Conservation (phyloP, 345 rosid genomes). For the Hibiscus syriacus region DNA sequence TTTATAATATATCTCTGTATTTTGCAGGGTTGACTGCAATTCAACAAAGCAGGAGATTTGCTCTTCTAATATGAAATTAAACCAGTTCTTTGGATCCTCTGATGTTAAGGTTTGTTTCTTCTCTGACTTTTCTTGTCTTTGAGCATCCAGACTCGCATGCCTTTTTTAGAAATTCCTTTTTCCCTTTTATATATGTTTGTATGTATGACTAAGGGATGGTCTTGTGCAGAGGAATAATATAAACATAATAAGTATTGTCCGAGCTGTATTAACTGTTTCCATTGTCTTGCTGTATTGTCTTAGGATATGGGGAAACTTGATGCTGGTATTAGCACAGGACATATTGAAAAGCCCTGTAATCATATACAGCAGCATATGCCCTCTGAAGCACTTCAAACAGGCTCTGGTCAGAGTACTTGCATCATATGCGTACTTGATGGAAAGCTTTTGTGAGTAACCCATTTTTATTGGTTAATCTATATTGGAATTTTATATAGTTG, state of each 20-base stretch:
- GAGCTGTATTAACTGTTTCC: background rate
- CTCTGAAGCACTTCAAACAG: slow-evolving; percentile 6
- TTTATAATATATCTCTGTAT: background rate
- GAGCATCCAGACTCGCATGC: background rate
- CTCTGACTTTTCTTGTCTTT: background rate
- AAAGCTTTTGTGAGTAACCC: slow-evolving; percentile 39
- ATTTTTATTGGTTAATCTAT: slow-evolving; percentile 3
- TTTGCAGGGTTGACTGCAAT: slow-evolving; percentile 32
- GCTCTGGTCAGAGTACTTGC: slow-evolving; percentile 23
- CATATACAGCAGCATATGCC: slow-evolving; percentile 6
- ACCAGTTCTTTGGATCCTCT: slow-evolving; percentile 17
- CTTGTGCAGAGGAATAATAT: background rate
- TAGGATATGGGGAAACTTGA: slow-evolving; percentile 54
- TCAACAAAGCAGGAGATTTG: slow-evolving; percentile 20
- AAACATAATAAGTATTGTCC: background rate
- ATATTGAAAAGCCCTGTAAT: slow-evolving; percentile 20
- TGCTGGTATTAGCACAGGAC: slow-evolving; percentile 22
- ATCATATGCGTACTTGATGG: slow-evolving; percentile 39
- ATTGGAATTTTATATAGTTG: background rate
- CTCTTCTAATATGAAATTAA: slow-evolving; percentile 25
- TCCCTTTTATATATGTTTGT: background rate
- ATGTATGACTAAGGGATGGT: background rate
- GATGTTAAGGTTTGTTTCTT: slow-evolving; percentile 28
- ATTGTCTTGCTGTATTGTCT: slow-evolving; percentile 34
- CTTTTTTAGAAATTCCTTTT: background rate